phyloP scores from a whole-genome alignment of 768 basidiomycete genomes.

The Cyathus striatus region DNA sequence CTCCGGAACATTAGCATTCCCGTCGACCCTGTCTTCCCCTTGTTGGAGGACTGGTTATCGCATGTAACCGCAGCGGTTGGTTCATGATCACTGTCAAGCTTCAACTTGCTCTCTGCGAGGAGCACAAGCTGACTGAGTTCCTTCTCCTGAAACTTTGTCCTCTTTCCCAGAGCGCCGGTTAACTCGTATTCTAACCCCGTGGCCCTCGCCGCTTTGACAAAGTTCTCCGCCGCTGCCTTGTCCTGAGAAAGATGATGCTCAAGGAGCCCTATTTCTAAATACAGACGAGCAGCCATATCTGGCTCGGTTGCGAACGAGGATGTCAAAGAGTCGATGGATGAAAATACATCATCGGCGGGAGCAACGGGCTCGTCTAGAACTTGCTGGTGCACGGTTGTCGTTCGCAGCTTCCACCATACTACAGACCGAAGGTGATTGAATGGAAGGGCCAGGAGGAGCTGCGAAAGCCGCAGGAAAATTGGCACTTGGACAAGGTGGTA shows the following conservation, averaged over 20 bases:
- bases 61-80: constrained; percentile 7
- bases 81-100: constrained; percentile 22
- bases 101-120: constrained; percentile 77
- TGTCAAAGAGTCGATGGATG: constrained; percentile 35
- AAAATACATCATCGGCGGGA: constrained; percentile 35
- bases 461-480: constrained; percentile 69
- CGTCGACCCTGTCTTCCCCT: neutral
- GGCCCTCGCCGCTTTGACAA: constrained; percentile 70
- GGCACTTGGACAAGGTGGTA: constrained; percentile 82
- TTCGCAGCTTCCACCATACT: constrained; percentile 84
- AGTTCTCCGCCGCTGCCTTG: constrained; percentile 69
- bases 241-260: constrained; percentile 75
- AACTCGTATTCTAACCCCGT: constrained; percentile 85
- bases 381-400: constrained; percentile 66
- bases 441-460: constrained; percentile 56
- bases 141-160: constrained; percentile 88
- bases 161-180: constrained; percentile 88
- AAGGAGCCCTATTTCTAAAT: constrained; percentile 76
- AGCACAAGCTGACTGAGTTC: constrained; percentile 89
- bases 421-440: constrained; percentile 45
- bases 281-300: constrained; percentile 62
- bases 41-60: constrained; percentile 1
- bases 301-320: constrained; percentile 40
- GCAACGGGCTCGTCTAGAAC: constrained; percentile 82
- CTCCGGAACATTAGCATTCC: constrained; percentile 51